Conservation (phyloP, 148 eudicot genomes). For the Camellia granthamiana region DNA sequence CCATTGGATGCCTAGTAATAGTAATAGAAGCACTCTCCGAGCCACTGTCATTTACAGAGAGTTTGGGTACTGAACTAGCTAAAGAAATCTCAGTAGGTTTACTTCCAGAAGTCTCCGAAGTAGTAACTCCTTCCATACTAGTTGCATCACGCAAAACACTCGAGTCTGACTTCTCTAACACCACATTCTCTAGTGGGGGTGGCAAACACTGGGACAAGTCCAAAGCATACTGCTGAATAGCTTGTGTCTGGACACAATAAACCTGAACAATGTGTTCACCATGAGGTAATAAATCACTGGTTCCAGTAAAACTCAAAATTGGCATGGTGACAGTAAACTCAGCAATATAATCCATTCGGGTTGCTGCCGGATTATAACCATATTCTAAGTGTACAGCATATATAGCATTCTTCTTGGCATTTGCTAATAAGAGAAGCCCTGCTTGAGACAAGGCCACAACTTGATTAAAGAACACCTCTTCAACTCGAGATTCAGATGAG, state of each 20-base stretch:
- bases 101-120: slow-evolving; percentile 48
- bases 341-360: slow-evolving; percentile 90
- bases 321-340: slow-evolving; percentile 99
- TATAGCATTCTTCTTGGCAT: slow-evolving; percentile 95
- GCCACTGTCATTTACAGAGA: slow-evolving; percentile 26
- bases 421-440: slow-evolving; percentile 88
- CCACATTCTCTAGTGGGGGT: slow-evolving; percentile 57
- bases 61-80: slow-evolving; percentile 46
- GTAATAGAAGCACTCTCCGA: slow-evolving; percentile 40
- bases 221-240: slow-evolving; percentile 98
- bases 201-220: slow-evolving; percentile 92
- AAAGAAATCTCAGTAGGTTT: slow-evolving; percentile 48
- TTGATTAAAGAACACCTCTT: slow-evolving; percentile 91
- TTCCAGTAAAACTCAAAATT: slow-evolving; percentile 92
- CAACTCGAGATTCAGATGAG: slow-evolving; percentile 58
- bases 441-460: slow-evolving; percentile 80
- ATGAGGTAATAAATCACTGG: slow-evolving; percentile 69
- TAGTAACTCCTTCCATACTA: slow-evolving; percentile 37
- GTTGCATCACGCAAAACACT: slow-evolving; percentile 50
- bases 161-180: slow-evolving; percentile 64
- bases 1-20: slow-evolving; percentile 38
- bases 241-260: slow-evolving; percentile 98
- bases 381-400: slow-evolving; percentile 92
- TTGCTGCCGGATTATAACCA: slow-evolving; percentile 71
- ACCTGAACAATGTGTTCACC: slow-evolving; percentile 84